Conservation (phyloP, 768 basidiomycete species). For the Agrocybe praecox region DNA sequence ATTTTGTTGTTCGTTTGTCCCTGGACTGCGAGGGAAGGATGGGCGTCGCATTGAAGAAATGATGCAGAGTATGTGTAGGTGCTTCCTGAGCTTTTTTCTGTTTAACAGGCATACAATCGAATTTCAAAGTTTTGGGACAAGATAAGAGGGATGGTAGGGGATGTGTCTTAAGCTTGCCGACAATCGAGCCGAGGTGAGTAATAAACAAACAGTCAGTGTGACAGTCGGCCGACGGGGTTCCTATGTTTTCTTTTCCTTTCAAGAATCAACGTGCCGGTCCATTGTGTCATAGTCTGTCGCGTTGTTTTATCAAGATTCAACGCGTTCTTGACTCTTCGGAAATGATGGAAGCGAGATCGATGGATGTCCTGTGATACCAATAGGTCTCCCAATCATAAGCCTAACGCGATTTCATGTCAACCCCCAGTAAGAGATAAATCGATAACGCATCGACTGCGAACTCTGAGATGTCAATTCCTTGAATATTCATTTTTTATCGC, state of each 20-base stretch:
- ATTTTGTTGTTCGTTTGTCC: not conserved
- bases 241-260: not conserved
- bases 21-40: not conserved
- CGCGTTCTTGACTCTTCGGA: too few relatives aligned
- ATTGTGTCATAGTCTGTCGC: too few relatives aligned
- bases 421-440: too few relatives aligned
- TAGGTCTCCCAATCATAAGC: too few relatives aligned
- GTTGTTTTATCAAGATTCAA: too few relatives aligned
- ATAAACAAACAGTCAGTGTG: not conserved
- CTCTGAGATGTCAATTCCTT: too few relatives aligned
- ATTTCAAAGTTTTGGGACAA: not conserved
- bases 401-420: too few relatives aligned
- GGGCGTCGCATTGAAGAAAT: slow-evolving; percentile 43
- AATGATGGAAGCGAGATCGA: too few relatives aligned
- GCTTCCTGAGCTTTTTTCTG: slow-evolving; percentile 33
- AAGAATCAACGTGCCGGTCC: too few relatives aligned
- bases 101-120: slow-evolving; percentile 35
- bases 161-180: not conserved
- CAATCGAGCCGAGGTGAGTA: not conserved
- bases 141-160: not conserved
- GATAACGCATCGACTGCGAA: too few relatives aligned
- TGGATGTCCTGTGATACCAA: too few relatives aligned
- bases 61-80: slow-evolving; percentile 41
- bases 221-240: not conserved
- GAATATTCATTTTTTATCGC: slow-evolving; percentile 4